Evolutionary conservation across 805 yeast species (phyloP), one percentile per base, ranked within the genome.

Genomic region (Maudiozyma saulgeensis): DNA sequence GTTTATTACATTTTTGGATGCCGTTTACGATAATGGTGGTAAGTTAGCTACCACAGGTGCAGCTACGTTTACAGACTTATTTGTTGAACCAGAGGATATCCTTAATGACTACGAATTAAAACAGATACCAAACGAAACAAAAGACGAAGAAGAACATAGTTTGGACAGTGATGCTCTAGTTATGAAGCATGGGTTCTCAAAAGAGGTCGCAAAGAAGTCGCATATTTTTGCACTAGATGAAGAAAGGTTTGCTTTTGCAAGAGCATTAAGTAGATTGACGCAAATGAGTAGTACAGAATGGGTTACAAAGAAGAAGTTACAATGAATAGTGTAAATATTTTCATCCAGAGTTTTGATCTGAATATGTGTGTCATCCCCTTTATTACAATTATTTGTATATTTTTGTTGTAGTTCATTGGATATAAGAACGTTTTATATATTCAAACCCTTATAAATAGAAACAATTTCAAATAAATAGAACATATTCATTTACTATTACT

Each of bases 271-370:
- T 58, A 80, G 99, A 63, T 73, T 93, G 56, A 78, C 90, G 41
- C 98, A 91, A 57, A 91, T 91, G 97, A 83, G 95, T 56, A 84
- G 96, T 5, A 82, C 82, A 25, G 95, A 85, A 47, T 91, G 99
- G 99, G 82, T 87, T 6, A 46, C 16, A 8, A 41, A 38, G 15
- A 35, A 35, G 16, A 35, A 35, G 18, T 7, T 35, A 28, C 32
- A 28, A 6, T 28, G 32, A 28, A 28, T 8, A 28, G 32, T 28
- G 12, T 8, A 11, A 28, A 28, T 21, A 21, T 21, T 21, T 3
- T 21, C 23, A 3, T 21, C 23, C 23, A 21, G 23, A 4, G 23
- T 3, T 21, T 21, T 21, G 23, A 21, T 21, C 23, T 4, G 23
- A 21, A 21, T 3, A 21, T 21, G 23, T 21, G 23, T 21, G 23